phyloP scores from a whole-genome alignment of 345 rosid species.

The Mangifera indica region DNA sequence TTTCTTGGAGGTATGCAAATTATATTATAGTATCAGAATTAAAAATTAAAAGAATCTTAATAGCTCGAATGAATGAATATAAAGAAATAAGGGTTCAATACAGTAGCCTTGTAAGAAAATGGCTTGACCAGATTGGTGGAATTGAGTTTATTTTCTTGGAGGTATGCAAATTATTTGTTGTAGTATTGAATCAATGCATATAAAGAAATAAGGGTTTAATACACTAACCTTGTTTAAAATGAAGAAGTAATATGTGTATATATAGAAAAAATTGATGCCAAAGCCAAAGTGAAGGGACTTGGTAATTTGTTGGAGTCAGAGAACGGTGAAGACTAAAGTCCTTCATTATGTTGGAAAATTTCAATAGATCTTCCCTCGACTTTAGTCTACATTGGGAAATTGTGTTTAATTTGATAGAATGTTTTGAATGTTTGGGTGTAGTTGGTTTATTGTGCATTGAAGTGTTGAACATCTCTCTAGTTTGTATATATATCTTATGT shows the following conservation, averaged over 20 bases:
- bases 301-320: background rate
- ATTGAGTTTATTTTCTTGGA: slow-evolving; percentile 82
- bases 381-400: background rate
- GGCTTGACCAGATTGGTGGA: slow-evolving; percentile 90
- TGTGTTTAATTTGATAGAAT: background rate
- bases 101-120: no score
- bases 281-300: no score
- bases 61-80: slow-evolving; percentile 7
- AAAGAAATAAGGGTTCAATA: slow-evolving; percentile 11
- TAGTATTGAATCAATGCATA: background rate
- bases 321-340: background rate
- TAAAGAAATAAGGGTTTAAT: slow-evolving; percentile 9
- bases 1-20: slow-evolving; percentile 69
- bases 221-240: background rate
- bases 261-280: no score
- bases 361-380: background rate
- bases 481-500: background rate
- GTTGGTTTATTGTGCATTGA: background rate
- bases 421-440: background rate
- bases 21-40: background rate
- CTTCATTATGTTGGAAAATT: background rate
- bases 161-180: slow-evolving; percentile 43
- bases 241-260: no score
- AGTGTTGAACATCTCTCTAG: background rate
- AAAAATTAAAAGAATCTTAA: background rate